Conservation (phyloP, 352 stramenopile genomes). For the Globisporangium radiosum region DNA sequence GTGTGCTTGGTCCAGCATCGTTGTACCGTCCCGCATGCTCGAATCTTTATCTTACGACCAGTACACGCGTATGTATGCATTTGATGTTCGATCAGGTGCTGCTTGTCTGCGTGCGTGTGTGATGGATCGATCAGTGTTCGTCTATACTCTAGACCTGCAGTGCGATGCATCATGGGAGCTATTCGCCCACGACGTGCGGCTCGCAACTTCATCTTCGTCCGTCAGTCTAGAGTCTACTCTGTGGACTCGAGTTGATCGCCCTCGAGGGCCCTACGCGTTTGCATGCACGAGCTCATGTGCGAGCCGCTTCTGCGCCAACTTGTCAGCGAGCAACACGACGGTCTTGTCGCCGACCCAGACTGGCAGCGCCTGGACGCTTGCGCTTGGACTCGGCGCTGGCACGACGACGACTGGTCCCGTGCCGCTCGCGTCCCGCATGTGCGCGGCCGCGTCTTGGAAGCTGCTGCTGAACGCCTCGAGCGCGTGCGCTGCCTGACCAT, state of each 20-base stretch:
- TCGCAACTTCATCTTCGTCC: no score
- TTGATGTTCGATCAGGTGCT: no score
- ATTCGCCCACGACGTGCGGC: no score
- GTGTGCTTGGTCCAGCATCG: no score
- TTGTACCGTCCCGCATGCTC: no score
- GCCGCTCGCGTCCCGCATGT: conserved; percentile 27
- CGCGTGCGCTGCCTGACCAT: conserved; percentile 21
- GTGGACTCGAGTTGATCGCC: background rate
- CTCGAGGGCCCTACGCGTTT: background rate
- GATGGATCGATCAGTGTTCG: no score
- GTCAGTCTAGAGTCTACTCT: no score
- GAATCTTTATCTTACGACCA: no score
- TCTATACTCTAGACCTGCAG: no score
- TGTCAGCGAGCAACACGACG: conserved; percentile 48
- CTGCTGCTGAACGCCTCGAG: conserved; percentile 25
- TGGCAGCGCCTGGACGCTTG: conserved; percentile 25
- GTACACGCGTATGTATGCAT: no score
- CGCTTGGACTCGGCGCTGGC: conserved; percentile 2
- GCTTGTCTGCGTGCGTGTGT: no score
- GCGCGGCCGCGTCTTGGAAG: conserved; percentile 23
- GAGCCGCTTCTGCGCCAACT: conserved; percentile 39
- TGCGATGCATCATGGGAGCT: no score
- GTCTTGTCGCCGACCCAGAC: conserved; percentile 55
- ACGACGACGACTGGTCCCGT: conserved; percentile 39
- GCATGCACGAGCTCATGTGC: conserved; percentile 3